Conservation (phyloP, 1,284 basidiomycete species). For the Uromyces viciae-fabae region DNA sequence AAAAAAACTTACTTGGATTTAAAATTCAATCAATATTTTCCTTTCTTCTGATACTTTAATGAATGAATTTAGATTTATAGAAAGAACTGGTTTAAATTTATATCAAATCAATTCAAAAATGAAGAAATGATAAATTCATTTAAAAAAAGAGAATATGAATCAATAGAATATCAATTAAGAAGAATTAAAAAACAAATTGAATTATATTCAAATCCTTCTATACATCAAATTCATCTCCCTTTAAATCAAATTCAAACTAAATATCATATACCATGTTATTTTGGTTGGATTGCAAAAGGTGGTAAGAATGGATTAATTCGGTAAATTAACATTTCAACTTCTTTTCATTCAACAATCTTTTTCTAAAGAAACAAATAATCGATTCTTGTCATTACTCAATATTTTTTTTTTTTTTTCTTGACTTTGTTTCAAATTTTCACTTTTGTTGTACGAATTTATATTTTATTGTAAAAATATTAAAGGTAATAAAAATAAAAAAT, state of each 20-base stretch:
- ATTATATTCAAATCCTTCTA: slow-evolving; percentile 6
- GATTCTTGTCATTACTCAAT: too few relatives aligned
- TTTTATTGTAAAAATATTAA: too few relatives aligned
- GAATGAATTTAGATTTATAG: neutral
- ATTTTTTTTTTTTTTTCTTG: too few relatives aligned
- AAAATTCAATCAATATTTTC: neutral
- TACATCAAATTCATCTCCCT: slow-evolving; percentile 19
- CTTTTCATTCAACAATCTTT: too few relatives aligned
- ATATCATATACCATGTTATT: neutral
- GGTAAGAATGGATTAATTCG: slow-evolving; percentile 17
- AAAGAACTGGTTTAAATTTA: slow-evolving; percentile 23
- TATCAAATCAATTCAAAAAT: slow-evolving; percentile 14
- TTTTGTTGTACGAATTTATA: too few relatives aligned
- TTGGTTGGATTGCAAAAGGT: slow-evolving; percentile 27
- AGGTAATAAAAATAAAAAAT: too few relatives aligned
- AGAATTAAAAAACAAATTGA: slow-evolving; percentile 16
- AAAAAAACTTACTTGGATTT: neutral
- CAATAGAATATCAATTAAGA: slow-evolving; percentile 5
- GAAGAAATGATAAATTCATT: neutral
- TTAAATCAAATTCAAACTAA: neutral
- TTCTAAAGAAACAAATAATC: too few relatives aligned
- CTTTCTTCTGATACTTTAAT: neutral
- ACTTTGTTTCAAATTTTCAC: too few relatives aligned
- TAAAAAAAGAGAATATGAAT: neutral
- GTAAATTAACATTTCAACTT: neutral